Evolutionary conservation across 2,329 filamentous ascomycete genomes (phyloP), one percentile per base, ranked within the genome.

Genomic region (Coniochaeta sp.): DNA sequence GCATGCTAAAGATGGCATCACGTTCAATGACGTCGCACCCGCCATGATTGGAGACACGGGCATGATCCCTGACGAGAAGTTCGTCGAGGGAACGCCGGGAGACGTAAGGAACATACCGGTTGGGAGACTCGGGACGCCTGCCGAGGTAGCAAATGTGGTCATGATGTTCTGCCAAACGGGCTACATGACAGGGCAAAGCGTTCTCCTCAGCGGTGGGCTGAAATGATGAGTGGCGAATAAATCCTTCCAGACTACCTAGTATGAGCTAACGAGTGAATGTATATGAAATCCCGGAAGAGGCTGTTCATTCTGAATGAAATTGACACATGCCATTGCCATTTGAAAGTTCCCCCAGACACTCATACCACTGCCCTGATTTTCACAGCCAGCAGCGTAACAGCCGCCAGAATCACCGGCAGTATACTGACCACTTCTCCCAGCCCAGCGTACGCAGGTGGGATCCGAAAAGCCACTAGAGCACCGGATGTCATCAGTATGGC

Each of bases 361-460:
- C 26, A 52, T 5, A n/a, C n/a, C n/a, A n/a, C n/a, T n/a, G 24
- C 26, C 14, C 47, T 24, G 17, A 52, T 26, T 50, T 71, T 72
- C 9, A 52, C 47, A 17, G 47, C 47, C 24, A 52, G n/a, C 67
- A 84, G 66, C 60, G 75, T 72, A 65, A 83, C 73, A 0, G 85
- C 86, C 50, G 81, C 80, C 6, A 76, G 68, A 65, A 91, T 80
- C 3, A 92, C 88, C 0, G 89, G 89, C 68, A 90, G 60, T 0
- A 93, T 86, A 66, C 89, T 91, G 0, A 90, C 87, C 34, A 92
- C 69, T 74, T 92, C 89, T 0, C 89, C 89, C 9, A 91, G 66
- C 0, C 87, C 89, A 0, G 88, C 88, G 76, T 80, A 90, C 63
- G 80, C 74, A 0, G 87, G 86, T 17, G 83, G 80, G 40, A 82